phyloP scores from a whole-genome alignment of 2,329 filamentous ascomycete species.

The Fusarium sp. region DNA sequence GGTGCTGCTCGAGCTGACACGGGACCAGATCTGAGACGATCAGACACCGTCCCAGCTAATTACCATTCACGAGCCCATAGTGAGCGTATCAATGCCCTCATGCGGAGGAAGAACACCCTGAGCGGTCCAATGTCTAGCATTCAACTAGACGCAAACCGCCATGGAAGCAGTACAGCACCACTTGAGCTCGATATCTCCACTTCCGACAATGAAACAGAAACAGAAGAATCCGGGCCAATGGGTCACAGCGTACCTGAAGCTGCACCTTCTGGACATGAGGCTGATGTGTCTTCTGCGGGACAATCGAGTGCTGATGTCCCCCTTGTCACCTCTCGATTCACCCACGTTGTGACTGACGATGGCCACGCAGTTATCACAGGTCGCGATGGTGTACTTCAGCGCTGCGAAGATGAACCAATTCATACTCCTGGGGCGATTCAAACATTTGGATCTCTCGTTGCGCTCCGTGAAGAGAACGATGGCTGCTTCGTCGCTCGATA shows the following conservation, averaged over 20 bases:
- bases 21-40: slow-evolving; percentile 39
- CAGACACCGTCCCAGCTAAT: slow-evolving; percentile 40
- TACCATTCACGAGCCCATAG: slow-evolving; percentile 28
- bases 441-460: slow-evolving; percentile 80
- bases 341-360: slow-evolving; percentile 77
- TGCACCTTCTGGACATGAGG: neutral
- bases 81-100: slow-evolving; percentile 31
- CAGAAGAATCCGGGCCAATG: slow-evolving; percentile 41
- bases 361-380: slow-evolving; percentile 88
- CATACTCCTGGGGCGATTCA: slow-evolving; percentile 86
- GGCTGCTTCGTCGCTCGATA: slow-evolving; percentile 75
- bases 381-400: slow-evolving; percentile 75
- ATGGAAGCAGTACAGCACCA: slow-evolving; percentile 46
- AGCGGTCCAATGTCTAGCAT: slow-evolving; percentile 55
- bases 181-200: slow-evolving; percentile 46
- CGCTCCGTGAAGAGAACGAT: slow-evolving; percentile 74
- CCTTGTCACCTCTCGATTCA: slow-evolving; percentile 78
- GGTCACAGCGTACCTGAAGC: neutral
- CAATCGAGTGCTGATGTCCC: slow-evolving; percentile 48
- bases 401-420: slow-evolving; percentile 91
- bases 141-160: slow-evolving; percentile 55
- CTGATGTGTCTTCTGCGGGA: slow-evolving; percentile 31
- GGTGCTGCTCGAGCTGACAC: slow-evolving; percentile 44
- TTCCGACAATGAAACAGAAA: slow-evolving; percentile 47
- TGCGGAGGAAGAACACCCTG: slow-evolving; percentile 47